Base-by-base conservation (phyloP, 208 protist species). In the Polymyxa betae region DNA sequence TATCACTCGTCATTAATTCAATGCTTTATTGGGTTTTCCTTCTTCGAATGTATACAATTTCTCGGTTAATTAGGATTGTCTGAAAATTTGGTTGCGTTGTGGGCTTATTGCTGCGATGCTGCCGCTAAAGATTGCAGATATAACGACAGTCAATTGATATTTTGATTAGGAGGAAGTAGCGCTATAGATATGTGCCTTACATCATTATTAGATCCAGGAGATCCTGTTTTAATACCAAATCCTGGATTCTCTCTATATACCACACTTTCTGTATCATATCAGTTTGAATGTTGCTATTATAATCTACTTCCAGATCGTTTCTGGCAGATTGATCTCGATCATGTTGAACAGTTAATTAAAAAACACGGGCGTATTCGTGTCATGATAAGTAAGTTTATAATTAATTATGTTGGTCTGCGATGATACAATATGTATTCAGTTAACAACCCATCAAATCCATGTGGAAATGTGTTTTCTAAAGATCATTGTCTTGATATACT, bases 371-470 rank as follows among this genome's bases (percentile, higher is more conserved):
- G 29, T 16, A 72, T 40, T 29, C 38, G 45, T 24, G 88, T 52
- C 20, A 45, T 77, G 10, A 24, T 90, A 10, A 16, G 77, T 88
- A 88, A 16, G 77, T 12, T 32, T 66, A 66, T 29, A 66, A 66
- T 29, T 29, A 29, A 16, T 29, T 29, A 66, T 66, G 54, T 29
- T 32, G 29, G 20, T 16, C 54, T 16, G 20, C 20, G 20, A 29
- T 66, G 20, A 32, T 16, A 66, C 54, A 29, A 32, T 16, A 16
- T 29, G 54, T 29, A 16, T 90, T n/a, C 38, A 12, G 32, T 92
- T 24, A 92, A 92, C 88, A 92, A 92, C 60, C 90, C 90, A 38
- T 92, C 90, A 12, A 92, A 92, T 87, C 90, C 90, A 24, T 92
- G 82, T 49, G 90, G 90, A 0, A 49, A 68, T 0, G 60, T 90